phyloP scores from a whole-genome alignment of 805 yeast species.

The Suhomyces faveliae region DNA sequence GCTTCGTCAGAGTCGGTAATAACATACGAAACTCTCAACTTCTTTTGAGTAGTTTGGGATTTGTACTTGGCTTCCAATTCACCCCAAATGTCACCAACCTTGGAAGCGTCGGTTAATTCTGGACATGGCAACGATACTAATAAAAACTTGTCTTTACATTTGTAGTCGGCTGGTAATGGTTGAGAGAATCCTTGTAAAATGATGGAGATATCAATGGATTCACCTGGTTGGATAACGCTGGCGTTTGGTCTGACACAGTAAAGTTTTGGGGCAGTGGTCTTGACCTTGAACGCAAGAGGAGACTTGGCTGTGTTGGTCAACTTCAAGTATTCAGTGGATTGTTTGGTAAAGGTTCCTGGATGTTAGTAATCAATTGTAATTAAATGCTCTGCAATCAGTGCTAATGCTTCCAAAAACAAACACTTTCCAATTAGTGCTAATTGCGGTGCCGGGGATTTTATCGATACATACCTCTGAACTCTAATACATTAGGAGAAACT shows the following conservation, averaged over 20 bases:
- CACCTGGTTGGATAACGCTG: constrained; percentile 72
- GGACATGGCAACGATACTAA: constrained; percentile 83
- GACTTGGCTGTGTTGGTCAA: constrained; percentile 56
- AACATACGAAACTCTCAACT: constrained; percentile 60
- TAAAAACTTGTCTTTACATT: constrained; percentile 89
- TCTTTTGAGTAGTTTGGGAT: constrained; percentile 56
- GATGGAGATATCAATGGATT: constrained; percentile 68
- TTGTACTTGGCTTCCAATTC: constrained; percentile 60
- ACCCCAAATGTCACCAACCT: constrained; percentile 74
- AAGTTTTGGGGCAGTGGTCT: constrained; percentile 95
- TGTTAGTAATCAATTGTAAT: too few species aligned
- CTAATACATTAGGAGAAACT: constrained; percentile 69
- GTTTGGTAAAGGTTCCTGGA: constrained; percentile 71
- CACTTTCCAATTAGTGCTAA: too few species aligned
- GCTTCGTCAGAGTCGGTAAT: constrained; percentile 27
- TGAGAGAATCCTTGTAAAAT: constrained; percentile 80
- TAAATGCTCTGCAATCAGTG: too few species aligned
- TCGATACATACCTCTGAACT: constrained; percentile 77
- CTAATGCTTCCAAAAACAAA: too few species aligned
- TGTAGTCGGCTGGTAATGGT: constrained; percentile 70
- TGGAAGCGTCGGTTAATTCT: constrained; percentile 50
- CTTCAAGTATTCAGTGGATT: constrained; percentile 61
- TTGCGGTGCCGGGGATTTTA: too few species aligned
- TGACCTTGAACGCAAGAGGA: constrained; percentile 86
- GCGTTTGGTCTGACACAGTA: constrained; percentile 97